Evolutionary conservation across 2,329 filamentous ascomycete genomes (phyloP).

Genomic region (Ramularia collo-cygni): DNA sequence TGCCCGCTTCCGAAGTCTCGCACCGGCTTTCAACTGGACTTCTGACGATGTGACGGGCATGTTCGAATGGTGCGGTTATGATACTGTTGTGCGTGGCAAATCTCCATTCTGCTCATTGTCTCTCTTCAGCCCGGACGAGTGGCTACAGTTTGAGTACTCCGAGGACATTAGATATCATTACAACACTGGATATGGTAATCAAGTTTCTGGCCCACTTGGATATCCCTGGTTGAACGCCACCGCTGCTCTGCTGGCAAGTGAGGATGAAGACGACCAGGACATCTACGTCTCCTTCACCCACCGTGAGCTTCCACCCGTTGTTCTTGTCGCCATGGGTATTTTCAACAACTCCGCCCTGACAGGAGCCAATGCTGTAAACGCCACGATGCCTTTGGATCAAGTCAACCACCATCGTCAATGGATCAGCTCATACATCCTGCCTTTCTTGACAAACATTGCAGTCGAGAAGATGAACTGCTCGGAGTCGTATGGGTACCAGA

Average conservation of each 20-base stretch:
- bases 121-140: slow-evolving; percentile 56
- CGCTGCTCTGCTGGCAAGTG: slow-evolving; percentile 43
- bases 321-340: slow-evolving; percentile 59
- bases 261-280: slow-evolving; percentile 43
- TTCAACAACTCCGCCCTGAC: slow-evolving; percentile 61
- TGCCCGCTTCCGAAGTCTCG: slow-evolving; percentile 48
- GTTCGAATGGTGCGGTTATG: slow-evolving; percentile 65
- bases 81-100: slow-evolving; percentile 58
- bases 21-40: slow-evolving; percentile 57
- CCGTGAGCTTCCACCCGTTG: slow-evolving; percentile 60
- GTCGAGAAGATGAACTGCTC: slow-evolving; percentile 58
- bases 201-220: slow-evolving; percentile 52
- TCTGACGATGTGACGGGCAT: slow-evolving; percentile 57
- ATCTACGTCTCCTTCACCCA: slow-evolving; percentile 64
- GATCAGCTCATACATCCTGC: slow-evolving; percentile 56
- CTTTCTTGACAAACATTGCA: slow-evolving; percentile 60
- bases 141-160: slow-evolving; percentile 58
- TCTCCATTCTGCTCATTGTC: slow-evolving; percentile 57
- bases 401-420: slow-evolving; percentile 59
- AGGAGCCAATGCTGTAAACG: slow-evolving; percentile 49
- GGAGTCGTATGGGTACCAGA: slow-evolving; percentile 48
- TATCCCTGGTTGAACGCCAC: slow-evolving; percentile 62
- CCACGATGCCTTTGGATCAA: slow-evolving; percentile 56
- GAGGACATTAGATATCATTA: slow-evolving; percentile 66
- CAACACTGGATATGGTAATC: slow-evolving; percentile 58